phyloP scores from a whole-genome alignment of 495 filamentous ascomycete species.

The Tuber microsphaerosporum region DNA sequence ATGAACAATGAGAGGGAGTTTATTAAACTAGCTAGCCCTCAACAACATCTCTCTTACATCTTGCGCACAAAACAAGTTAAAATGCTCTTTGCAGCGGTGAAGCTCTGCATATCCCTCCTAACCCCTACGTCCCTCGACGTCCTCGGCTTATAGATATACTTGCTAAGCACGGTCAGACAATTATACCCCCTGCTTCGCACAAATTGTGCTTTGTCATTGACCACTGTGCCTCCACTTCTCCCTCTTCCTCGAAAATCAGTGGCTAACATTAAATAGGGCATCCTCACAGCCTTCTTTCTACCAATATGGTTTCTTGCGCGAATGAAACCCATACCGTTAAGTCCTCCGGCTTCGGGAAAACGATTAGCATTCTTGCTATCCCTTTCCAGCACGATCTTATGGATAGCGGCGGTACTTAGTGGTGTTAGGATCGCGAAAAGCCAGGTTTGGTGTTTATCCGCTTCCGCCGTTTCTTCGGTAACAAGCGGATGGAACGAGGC shows the following conservation, averaged over 20 bases:
- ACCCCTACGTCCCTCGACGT: conserved; percentile 24
- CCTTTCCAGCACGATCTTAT: conserved; percentile 19
- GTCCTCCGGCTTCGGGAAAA: conserved; percentile 24
- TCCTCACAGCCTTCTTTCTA: conserved; percentile 23
- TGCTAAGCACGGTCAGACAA: conserved; percentile 21
- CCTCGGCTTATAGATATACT: conserved; percentile 22
- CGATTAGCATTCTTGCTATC: conserved; percentile 21
- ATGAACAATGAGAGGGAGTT: not conserved
- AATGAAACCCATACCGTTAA: conserved; percentile 15
- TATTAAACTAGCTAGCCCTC: conserved; percentile 1
- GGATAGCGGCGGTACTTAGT: conserved; percentile 25
- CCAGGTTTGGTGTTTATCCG: not conserved
- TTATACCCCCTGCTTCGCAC: conserved; percentile 21
- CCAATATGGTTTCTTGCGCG: conserved; percentile 27
- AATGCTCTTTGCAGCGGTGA: conserved; percentile 19
- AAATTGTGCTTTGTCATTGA: conserved; percentile 27
- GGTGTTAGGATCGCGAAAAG: conserved; percentile 13
- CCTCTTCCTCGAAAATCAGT: not conserved
- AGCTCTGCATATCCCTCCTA: conserved; percentile 28
- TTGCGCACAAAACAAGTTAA: not conserved
- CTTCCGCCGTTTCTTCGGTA: not conserved
- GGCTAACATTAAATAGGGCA: conserved; percentile 11
- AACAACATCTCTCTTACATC: conserved; percentile 1
- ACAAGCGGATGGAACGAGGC: not conserved
- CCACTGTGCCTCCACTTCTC: conserved; percentile 14